Evolutionary conservation across 768 basidiomycete species (phyloP), one percentile per base, ranked within the genome.

Genomic region (Rhodotorula toruloides): DNA sequence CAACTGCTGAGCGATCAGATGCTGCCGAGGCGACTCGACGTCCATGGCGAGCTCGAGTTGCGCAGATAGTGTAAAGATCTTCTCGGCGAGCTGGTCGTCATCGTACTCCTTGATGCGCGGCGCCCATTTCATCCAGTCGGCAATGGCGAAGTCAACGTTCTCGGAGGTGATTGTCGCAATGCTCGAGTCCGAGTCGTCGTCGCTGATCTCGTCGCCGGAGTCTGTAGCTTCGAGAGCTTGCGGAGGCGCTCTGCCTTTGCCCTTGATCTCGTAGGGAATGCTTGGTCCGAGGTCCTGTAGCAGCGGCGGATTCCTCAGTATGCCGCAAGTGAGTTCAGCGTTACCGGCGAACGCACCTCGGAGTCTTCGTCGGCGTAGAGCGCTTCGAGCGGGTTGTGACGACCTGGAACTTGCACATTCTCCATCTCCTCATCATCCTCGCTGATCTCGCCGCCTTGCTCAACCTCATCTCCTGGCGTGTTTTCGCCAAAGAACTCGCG

Each of bases 331-430:
- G n/a, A 19, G 16, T 13, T 7, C 16, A 44, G 27, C 8, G 16
- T 3, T 32, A 44, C 3, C 9, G 37, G 27, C 22, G 8, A 5
- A 27, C 58, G 29, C 10, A 67, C 65, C 59, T 67, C 65, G 0
- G 65, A 67, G 29, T 67, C 65, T 39, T 67, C 65, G 27, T 52
- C 59, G 0, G 58, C 53, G 54, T 61, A 49, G 12, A 43, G 31
- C 21, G 13, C 31, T n/a, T 60, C 59, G 49, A 60, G 59, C 40
- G 59, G 50, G 59, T 43, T n/a, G n/a, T n/a, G n/a, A n/a, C n/a
- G n/a, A n/a, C n/a, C n/a, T n/a, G n/a, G n/a, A n/a, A n/a, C n/a
- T n/a, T n/a, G n/a, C n/a, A n/a, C n/a, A n/a, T n/a, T 54, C 22
- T 12, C 17, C 50, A 25, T 9, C 34, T 21, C 22, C 11, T 25